phyloP scores from a whole-genome alignment of 192 early-diverging fungal genomes.

The Podila epigama region DNA sequence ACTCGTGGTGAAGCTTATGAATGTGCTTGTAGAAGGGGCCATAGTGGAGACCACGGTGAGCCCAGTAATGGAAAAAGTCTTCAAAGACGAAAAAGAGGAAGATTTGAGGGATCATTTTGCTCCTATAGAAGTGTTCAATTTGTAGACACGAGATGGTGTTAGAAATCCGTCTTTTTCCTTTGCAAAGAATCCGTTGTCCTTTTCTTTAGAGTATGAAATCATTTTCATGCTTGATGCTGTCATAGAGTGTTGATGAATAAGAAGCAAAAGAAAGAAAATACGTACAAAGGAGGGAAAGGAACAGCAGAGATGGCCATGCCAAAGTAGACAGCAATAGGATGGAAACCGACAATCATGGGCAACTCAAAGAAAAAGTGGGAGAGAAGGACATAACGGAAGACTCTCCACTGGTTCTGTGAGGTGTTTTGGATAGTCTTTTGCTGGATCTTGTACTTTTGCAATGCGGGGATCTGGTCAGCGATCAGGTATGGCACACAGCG shows the following conservation, averaged over 20 bases:
- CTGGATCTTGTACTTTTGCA: conserved; percentile 94
- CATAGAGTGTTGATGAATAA: neutral
- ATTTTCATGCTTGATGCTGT: no score
- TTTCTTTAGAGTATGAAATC: no score
- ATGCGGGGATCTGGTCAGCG: conserved; percentile 84
- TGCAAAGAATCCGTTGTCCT: no score
- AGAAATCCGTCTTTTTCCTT: no score
- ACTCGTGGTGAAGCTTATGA: conserved; percentile 96
- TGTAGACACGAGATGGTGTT: no score
- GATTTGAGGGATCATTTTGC: conserved; percentile 70
- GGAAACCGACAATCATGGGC: conserved; percentile 89
- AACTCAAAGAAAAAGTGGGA: conserved; percentile 84
- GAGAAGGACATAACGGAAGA: conserved; percentile 72
- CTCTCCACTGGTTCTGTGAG: conserved; percentile 73
- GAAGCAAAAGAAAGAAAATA: neutral
- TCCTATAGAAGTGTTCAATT: conserved; percentile 19
- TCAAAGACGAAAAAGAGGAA: conserved; percentile 84
- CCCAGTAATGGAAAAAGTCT: conserved; percentile 93
- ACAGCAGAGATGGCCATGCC: conserved; percentile 86
- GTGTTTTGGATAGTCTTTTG: conserved; percentile 73
- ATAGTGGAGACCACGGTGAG: conserved; percentile 89
- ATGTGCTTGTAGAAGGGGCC: conserved; percentile 87
- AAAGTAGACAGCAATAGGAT: conserved; percentile 81
- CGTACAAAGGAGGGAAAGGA: conserved; percentile 83
- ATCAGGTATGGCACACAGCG: conserved; percentile 87